Conservation (phyloP, 139 green algal genomes). For the Spirogloea muscicola region DNA sequence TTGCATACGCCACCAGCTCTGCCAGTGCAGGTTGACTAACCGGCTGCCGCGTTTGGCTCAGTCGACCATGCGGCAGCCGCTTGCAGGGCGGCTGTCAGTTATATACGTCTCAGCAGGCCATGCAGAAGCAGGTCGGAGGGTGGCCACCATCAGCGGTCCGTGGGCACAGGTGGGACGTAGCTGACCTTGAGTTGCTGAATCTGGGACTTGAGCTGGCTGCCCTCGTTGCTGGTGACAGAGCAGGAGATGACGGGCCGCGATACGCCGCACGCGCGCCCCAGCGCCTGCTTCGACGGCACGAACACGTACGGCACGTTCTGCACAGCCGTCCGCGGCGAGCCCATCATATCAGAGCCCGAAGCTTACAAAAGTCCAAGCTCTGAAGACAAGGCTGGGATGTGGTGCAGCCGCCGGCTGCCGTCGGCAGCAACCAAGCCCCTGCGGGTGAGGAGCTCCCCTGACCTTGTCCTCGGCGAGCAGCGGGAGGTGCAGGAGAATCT, state of each 20-base stretch:
- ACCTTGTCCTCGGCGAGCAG: constrained; percentile 97
- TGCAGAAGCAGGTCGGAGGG: not conserved
- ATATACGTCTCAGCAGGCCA: not conserved
- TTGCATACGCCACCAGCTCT: constrained; percentile 1
- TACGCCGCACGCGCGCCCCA: constrained; percentile 96
- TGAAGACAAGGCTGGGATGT: too few relatives aligned
- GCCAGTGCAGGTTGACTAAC: constrained; percentile 6
- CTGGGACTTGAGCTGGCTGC: constrained; percentile 92
- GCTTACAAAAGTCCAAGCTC: too few relatives aligned
- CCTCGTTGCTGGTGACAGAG: constrained; percentile 96
- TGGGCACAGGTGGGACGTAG: constrained; percentile 1
- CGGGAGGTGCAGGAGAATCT: constrained; percentile 98
- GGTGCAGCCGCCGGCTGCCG: too few relatives aligned
- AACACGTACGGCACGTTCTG: constrained; percentile 99
- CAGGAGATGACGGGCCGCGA: constrained; percentile 83
- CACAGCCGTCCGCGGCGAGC: not conserved
- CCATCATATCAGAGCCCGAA: too few relatives aligned
- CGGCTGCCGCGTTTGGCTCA: not conserved
- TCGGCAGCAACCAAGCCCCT: too few relatives aligned
- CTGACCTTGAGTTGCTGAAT: constrained; percentile 85
- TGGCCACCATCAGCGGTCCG: not conserved
- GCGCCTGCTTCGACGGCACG: constrained; percentile 88
- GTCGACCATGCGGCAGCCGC: not conserved
- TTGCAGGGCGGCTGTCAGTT: not conserved
- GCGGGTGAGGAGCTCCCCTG: too few relatives aligned